A percentile compares a stretch with the other conserved stretches of the same genome.
These are phyloP conservation scores for Colletotrichum orchidophilum DNA, from an alignment of 2,329 filamentous ascomycete genomes.

Conservation along the genomic window DNA sequence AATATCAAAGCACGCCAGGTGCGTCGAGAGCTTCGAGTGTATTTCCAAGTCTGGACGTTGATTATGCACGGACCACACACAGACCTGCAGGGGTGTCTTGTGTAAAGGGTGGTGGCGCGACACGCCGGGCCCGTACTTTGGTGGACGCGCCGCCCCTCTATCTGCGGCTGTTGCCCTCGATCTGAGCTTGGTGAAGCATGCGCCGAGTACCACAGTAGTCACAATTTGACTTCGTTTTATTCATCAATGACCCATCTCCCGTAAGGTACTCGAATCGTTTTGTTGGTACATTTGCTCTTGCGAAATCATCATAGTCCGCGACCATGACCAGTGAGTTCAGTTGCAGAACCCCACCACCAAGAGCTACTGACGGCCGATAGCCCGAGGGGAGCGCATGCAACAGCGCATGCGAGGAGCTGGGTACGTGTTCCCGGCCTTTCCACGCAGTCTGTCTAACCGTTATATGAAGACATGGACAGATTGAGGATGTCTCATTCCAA, in stretches of 20 bases:
- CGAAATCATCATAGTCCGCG: neutral
- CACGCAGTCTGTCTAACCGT: conserved; percentile 22
- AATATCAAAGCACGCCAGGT: neutral
- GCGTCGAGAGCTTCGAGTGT: neutral
- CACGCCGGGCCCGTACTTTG: neutral
- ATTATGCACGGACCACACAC: neutral
- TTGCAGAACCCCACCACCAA: conserved; percentile 1
- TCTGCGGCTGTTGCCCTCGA: neutral
- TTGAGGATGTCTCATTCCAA: conserved; percentile 69
- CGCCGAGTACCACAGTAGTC: neutral
- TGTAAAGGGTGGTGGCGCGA: neutral
- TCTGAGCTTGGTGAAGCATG: neutral
- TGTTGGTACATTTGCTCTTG: neutral
- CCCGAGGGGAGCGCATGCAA: conserved; percentile 70
- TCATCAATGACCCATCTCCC: neutral
- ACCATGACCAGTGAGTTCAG: conserved; percentile 47
- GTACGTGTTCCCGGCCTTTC: conserved; percentile 49
- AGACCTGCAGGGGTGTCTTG: neutral
- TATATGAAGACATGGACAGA: conserved; percentile 58
- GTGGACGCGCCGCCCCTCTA: conserved; percentile 25
- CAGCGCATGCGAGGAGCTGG: conserved; percentile 72
- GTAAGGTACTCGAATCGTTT: neutral
- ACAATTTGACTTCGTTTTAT: neutral
- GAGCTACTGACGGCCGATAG: conserved; percentile 42
- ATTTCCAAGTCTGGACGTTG: neutral